Evolutionary conservation across 116 monocot genomes (phyloP).

Genomic region (Papilionanthe hybrid): DNA sequence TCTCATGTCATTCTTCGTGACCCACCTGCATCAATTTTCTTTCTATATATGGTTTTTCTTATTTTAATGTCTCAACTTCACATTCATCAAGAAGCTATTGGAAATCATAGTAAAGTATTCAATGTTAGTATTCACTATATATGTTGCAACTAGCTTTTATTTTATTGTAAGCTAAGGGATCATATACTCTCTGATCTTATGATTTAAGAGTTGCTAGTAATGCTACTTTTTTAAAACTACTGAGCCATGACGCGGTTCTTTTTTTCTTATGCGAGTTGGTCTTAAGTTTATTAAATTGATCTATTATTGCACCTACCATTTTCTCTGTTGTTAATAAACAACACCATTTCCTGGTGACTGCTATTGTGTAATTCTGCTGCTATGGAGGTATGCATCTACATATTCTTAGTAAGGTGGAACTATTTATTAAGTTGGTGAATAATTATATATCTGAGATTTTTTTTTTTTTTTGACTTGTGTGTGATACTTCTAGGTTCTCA

Average conservation of each 20-base stretch:
- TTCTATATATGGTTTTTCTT: too few relatives aligned
- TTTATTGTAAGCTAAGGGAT: background rate
- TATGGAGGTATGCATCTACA: slow-evolving; percentile 65
- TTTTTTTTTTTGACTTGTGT: background rate
- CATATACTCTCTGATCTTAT: background rate
- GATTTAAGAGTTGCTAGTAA: background rate
- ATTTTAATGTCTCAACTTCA: too few relatives aligned
- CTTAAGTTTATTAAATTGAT: background rate
- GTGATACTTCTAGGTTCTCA: too few relatives aligned
- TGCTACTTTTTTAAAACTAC: too few relatives aligned
- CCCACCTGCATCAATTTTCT: too few relatives aligned
- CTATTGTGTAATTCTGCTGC: slow-evolving; percentile 87
- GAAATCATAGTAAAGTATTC: too few relatives aligned
- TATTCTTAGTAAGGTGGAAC: background rate
- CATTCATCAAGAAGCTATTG: too few relatives aligned
- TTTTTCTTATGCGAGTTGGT: background rate
- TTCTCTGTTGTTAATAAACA: slow-evolving; percentile 97
- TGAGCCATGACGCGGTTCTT: background rate
- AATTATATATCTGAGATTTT: background rate
- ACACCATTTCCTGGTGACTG: slow-evolving; percentile 96
- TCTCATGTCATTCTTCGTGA: too few relatives aligned
- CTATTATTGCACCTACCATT: slow-evolving; percentile 64
- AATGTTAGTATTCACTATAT: too few relatives aligned
- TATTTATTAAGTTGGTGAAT: background rate
- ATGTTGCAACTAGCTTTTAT: background rate